Base-by-base conservation (phyloP, 441 rosid species). In the Flueggea neowawraea region DNA sequence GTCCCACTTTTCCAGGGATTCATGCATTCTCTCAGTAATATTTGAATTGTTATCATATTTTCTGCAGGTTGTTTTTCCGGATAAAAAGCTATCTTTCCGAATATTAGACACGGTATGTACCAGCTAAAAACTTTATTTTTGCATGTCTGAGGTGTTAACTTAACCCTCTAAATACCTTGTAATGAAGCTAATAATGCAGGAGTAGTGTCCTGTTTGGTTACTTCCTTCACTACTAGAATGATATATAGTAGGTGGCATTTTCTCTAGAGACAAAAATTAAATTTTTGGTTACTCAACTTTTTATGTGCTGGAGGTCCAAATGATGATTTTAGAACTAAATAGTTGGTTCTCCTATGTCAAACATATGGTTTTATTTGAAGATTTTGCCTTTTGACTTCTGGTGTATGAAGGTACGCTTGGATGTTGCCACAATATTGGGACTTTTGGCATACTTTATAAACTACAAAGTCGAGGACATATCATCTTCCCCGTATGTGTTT, bases 61-160 rank as follows among this genome's bases (percentile, higher is more conserved):
- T 64, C 49, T 80, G 67, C 71, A 91, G 97, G 99, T 94, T 36
- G 73, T 91, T 75, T 94, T 94, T 63, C 99, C 99, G 75, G 88
- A 94, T 78, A 94, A 85, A 80, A 91, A 91, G 86, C 85, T 94
- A 58, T 94, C 93, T 65, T 94, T 94, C 77, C 96, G 97, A 66
- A 83, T 94, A 75, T 84, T 94, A 61, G 99, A 94, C 88, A 88
- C 96, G 75, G 99, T 94, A 87, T 73, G 83, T 64, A 43, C 62
- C 61, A 36, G 67, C 58, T 45, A 66, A 64, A 58, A 58, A 54
- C 36, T 28, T 22, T 22, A 22, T 22, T 16, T 69, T 69, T 52
- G 41, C 62, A 10, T 11, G 7, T 47, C 5, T 14, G 9, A 47
- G 1, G 6, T 36, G 9, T 36, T 36, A 36, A 36, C 41, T 22